Percentiles rank a stretch among this genome's conserved stretches.
Conservation (phyloP, 176 grass and related monocot genomes). For the Aegilops sharonensis region DNA sequence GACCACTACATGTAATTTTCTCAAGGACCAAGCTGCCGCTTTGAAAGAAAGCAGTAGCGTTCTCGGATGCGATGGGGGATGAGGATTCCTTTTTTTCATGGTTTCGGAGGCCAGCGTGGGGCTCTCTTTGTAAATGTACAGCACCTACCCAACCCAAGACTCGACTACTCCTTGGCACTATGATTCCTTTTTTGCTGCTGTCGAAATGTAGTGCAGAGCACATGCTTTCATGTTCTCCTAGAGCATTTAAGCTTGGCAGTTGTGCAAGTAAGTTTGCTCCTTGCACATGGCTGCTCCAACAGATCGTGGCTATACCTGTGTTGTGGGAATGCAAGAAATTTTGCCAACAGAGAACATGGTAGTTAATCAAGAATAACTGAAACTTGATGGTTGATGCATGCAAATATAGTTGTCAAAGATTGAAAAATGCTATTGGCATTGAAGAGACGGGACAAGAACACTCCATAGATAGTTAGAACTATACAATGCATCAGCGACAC, state of each 20-base stretch:
- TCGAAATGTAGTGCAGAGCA: neutral
- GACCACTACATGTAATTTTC: conserved; percentile 16
- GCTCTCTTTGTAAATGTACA: conserved; percentile 12
- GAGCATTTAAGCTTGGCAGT: conserved; percentile 11
- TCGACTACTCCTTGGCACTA: too few species aligned
- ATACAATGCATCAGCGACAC: too few species aligned
- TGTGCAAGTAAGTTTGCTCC: neutral
- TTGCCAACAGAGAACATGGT: too few species aligned
- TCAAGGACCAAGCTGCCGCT: conserved; percentile 7
- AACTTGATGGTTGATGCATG: too few species aligned
- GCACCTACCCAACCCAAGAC: too few species aligned
- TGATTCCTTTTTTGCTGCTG: too few species aligned
- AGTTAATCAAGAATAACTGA: neutral
- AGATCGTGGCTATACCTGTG: neutral
- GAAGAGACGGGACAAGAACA: too few species aligned
- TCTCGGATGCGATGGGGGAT: conserved; percentile 11
- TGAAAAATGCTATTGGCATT: too few species aligned
- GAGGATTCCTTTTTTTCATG: neutral
- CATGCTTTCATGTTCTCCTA: conserved; percentile 11
- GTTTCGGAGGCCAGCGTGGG: conserved; percentile 18
- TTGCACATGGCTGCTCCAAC: neutral
- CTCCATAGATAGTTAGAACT: too few species aligned
- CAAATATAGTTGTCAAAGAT: too few species aligned
- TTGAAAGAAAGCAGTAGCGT: conserved; percentile 25
- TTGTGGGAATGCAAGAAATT: too few species aligned